Percentiles rank a stretch among this genome's conserved stretches.
Evolutionary conservation across 495 filamentous ascomycete genomes (phyloP).

Genomic region (Letharia columbiana): DNA sequence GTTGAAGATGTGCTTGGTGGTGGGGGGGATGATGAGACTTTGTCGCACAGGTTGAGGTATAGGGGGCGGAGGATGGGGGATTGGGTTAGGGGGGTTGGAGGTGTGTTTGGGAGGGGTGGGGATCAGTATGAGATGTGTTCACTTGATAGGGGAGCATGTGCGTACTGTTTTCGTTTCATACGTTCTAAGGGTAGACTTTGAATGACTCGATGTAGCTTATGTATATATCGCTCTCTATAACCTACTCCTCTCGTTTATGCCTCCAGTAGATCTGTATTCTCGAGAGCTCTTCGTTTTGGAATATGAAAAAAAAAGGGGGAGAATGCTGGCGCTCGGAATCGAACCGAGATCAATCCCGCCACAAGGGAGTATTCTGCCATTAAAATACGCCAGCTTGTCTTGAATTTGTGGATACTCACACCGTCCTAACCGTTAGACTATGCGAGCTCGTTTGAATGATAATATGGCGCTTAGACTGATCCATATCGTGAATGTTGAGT

Average conservation of each 20-base stretch:
- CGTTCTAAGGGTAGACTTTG: too few relatives aligned
- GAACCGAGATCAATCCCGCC: constrained; percentile 4
- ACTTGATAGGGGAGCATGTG: too few relatives aligned
- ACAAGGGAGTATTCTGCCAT: constrained; percentile 6
- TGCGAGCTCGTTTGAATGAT: not conserved
- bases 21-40: not conserved
- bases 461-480: not conserved
- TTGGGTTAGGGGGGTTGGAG: not conserved
- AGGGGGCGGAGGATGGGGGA: not conserved
- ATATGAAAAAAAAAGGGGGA: not conserved
- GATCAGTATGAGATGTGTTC: too few relatives aligned
- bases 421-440: constrained; percentile 2
- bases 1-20: not conserved
- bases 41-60: not conserved
- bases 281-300: too few relatives aligned
- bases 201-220: too few relatives aligned
- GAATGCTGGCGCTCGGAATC: not conserved
- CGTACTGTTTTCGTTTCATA: too few relatives aligned
- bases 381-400: not conserved
- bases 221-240: too few relatives aligned
- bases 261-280: too few relatives aligned
- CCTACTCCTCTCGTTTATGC: too few relatives aligned
- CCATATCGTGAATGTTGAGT: not conserved
- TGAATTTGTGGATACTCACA: not conserved
- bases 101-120: too few relatives aligned